Base-by-base conservation (phyloP, 2,329 filamentous ascomycete genomes). In the Colletotrichum tanaceti region DNA sequence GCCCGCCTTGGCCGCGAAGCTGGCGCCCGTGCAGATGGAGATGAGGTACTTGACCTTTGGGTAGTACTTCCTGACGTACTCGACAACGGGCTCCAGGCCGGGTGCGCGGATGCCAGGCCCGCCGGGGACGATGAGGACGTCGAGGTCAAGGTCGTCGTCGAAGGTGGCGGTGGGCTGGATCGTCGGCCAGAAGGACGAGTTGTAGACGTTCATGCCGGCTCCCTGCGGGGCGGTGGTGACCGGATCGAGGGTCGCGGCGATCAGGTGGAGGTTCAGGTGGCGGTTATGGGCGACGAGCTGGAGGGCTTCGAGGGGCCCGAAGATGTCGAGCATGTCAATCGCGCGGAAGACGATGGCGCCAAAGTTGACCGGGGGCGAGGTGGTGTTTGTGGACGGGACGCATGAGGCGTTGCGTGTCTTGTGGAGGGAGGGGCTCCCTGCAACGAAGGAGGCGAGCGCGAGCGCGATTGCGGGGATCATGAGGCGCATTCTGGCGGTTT, bases 51-150 rank as follows among this genome's bases (percentile, higher is more conserved):
- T 78, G 28, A 90, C 74, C 4, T 76, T 77, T 0, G 85, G 82
- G 72, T 82, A 86, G n/a, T 76, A 74, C 1, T 76, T 75, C 0
- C 74, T 73, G 35, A 74, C 73, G 65, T 76, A 89, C 2, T 82
- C 77, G 2, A 86, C 76, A 0, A 83, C 77, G 0, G 79, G 70
- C 2, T 70, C 71, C 35, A 75, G 63, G 4, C 75, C 80, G 64
- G 74, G 32, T 75, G 75, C 73, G 3, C 83, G 77, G 0, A 79
- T 80, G 0, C 89, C 90, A 0, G 79, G 61, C 0, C 90, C 90
- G 2, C 91, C 90, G 0, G 90, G 90, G 9, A 93, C 77, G n/a
- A 93, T 76, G 22, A 93, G 80, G 4, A 91, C 86, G 52, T 91
- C 88, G 5, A 91, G 77, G n/a, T 81, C 80, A 1, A 85, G 84